These are phyloP conservation scores for Helichrysum umbraculigerum DNA, from an alignment of 129 eudicot genomes.

Conservation along the genomic window DNA sequence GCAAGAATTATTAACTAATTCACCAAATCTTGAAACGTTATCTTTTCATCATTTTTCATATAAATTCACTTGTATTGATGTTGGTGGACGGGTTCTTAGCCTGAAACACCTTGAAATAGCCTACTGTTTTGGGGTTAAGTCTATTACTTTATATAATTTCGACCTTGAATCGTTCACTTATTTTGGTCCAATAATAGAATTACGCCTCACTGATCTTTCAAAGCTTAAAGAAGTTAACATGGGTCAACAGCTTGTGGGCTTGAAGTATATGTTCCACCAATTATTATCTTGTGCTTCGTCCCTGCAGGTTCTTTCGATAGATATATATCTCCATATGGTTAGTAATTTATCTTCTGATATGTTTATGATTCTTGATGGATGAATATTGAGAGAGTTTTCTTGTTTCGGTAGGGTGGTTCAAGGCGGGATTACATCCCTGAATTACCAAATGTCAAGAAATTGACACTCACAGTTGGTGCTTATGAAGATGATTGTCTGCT, in stretches of 20 bases:
- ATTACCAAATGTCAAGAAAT: constrained; percentile 37
- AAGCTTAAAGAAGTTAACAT: not conserved
- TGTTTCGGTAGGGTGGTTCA: constrained; percentile 23
- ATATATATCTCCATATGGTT: constrained; percentile 35
- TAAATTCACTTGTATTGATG: not conserved
- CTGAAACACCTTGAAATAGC: not conserved
- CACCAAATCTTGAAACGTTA: not conserved
- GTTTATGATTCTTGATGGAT: not conserved
- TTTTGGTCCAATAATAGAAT: not conserved
- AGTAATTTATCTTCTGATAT: not conserved
- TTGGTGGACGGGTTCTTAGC: not conserved
- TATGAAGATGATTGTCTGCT: constrained; percentile 39
- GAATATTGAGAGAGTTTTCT: not conserved
- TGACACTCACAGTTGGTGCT: constrained; percentile 39
- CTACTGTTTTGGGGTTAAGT: not conserved
- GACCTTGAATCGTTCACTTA: not conserved
- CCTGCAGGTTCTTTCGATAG: constrained; percentile 39
- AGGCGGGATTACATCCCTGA: constrained; percentile 27
- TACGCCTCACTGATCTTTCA: not conserved
- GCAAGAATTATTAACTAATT: not conserved
- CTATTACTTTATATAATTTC: not conserved
- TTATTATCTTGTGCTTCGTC: constrained; percentile 30
- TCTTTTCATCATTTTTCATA: not conserved
- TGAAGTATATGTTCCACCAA: not conserved
- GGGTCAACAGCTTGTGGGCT: not conserved